phyloP scores from a whole-genome alignment of 352 stramenopile genomes.

The Pythium periplocum region DNA sequence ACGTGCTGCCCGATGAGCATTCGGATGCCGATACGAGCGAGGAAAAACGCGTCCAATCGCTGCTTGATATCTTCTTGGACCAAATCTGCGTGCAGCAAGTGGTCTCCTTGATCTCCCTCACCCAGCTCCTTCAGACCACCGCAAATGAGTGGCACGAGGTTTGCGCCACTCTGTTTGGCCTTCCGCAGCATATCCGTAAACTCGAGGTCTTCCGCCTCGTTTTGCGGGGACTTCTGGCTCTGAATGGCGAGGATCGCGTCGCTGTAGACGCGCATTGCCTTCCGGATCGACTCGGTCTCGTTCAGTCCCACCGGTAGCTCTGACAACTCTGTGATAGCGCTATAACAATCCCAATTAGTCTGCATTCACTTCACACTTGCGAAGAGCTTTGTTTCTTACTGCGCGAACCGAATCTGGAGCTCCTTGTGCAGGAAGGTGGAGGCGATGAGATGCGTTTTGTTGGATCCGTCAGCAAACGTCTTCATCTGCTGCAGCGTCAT shows the following conservation, averaged over 20 bases:
- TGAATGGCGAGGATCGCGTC: conserved; percentile 48
- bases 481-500: conserved; percentile 82
- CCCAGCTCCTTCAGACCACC: conserved; percentile 67
- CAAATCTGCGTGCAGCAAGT: conserved; percentile 46
- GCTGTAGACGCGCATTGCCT: conserved; percentile 60
- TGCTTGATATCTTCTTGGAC: conserved; percentile 73
- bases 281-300: conserved; percentile 51
- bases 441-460: conserved; percentile 56
- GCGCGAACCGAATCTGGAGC: conserved; percentile 70
- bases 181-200: conserved; percentile 61
- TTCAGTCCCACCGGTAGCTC: conserved; percentile 65
- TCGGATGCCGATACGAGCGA: conserved; percentile 97
- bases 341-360: conserved; percentile 3
- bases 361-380: no score
- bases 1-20: conserved; percentile 96
- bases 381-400: conserved; percentile 14
- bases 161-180: conserved; percentile 50
- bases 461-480: conserved; percentile 53
- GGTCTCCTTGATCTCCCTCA: conserved; percentile 16
- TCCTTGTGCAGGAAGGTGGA: conserved; percentile 75
- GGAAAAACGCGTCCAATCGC: conserved; percentile 97
- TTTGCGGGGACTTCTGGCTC: conserved; percentile 31
- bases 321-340: conserved; percentile 67
- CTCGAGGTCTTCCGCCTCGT: conserved; percentile 36
- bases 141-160: conserved; percentile 78